Conservation (phyloP, 345 rosid species). For the Gossypium sturtianum region DNA sequence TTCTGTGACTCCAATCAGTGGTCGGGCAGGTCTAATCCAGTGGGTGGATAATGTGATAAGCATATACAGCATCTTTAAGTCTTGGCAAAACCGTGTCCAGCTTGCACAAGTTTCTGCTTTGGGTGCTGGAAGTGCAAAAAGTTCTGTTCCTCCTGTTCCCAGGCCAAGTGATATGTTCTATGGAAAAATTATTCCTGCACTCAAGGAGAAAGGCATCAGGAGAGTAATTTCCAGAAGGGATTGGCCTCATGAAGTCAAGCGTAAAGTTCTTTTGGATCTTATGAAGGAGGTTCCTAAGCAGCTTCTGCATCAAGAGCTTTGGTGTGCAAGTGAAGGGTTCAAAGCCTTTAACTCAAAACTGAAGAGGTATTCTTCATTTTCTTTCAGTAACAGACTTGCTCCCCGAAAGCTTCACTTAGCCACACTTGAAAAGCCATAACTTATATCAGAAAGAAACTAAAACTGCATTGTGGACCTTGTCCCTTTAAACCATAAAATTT, state of each 20-base stretch:
- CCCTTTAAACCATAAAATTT: neutral
- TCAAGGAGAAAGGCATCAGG: conserved; percentile 88
- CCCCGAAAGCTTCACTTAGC: neutral
- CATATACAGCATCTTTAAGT: conserved; percentile 79
- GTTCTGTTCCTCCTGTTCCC: conserved; percentile 61
- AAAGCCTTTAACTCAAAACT: conserved; percentile 79
- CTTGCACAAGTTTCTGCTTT: conserved; percentile 52
- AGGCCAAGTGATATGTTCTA: conserved; percentile 97
- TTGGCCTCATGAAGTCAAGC: conserved; percentile 98
- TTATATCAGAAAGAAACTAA: neutral
- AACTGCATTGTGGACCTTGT: neutral
- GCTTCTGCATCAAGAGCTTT: conserved; percentile 84
- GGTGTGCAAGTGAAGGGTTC: conserved; percentile 98
- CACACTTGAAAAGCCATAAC: neutral
- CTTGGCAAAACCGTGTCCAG: conserved; percentile 82
- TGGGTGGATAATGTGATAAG: conserved; percentile 90
- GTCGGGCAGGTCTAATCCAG: conserved; percentile 90
- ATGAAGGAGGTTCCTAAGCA: conserved; percentile 87
- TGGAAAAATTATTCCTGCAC: conserved; percentile 95
- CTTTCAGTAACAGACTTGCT: neutral
- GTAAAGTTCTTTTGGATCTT: conserved; percentile 82
- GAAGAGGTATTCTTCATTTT: conserved; percentile 46
- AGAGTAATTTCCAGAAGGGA: conserved; percentile 93
- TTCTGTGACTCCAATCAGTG: conserved; percentile 90
- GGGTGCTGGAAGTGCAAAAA: conserved; percentile 48